Base-by-base conservation (phyloP, 345 rosid genomes). In the Hypericum androsaemum region DNA sequence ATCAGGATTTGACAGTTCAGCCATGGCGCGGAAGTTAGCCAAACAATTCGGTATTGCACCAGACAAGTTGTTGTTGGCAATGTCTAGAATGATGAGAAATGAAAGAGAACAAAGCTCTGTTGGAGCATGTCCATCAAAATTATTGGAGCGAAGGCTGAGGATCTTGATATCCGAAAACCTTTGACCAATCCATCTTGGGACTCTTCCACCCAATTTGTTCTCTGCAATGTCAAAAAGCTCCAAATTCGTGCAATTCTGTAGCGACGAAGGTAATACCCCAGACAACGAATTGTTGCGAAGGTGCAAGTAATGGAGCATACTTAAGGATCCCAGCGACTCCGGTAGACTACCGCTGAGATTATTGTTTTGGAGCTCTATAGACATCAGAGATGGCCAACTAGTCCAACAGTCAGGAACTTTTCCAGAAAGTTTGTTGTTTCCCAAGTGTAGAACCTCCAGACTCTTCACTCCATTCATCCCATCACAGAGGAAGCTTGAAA, bases 171-270 rank as follows among this genome's bases (percentile, higher is more conserved):
- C n/a, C n/a, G n/a, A n/a, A n/a, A n/a, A n/a, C n/a, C n/a, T n/a
- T n/a, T n/a, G n/a, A n/a, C n/a, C n/a, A n/a, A n/a, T n/a, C n/a
- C n/a, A n/a, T n/a, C n/a, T n/a, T n/a, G n/a, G n/a, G n/a, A 56
- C 66, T 37, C 50, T 16, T 35, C 73, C 77, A 0, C 47, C 55
- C 39, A 71, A 47, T 5, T 17, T 62, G 54, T 76, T 79, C 40
- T 71, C 62, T 28, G 68, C 70, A 16, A 74, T 66, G 58, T 76
- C 79, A 0, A 74, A 62, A 10, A 71, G 73, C 38, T 61, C 64
- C 41, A 61, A 13, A 0, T 12, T 8, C 6, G 37, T 35, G 8
- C 48, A 41, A 8, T 42, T 43, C 6, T 49, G 38, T 43, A 65
- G 40, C 0, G 62, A 39, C 6, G 39, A 60, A 39, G 71, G 65